Evolutionary conservation across 2,329 filamentous ascomycete species (phyloP).

Genomic region (Piedraia hortae): DNA sequence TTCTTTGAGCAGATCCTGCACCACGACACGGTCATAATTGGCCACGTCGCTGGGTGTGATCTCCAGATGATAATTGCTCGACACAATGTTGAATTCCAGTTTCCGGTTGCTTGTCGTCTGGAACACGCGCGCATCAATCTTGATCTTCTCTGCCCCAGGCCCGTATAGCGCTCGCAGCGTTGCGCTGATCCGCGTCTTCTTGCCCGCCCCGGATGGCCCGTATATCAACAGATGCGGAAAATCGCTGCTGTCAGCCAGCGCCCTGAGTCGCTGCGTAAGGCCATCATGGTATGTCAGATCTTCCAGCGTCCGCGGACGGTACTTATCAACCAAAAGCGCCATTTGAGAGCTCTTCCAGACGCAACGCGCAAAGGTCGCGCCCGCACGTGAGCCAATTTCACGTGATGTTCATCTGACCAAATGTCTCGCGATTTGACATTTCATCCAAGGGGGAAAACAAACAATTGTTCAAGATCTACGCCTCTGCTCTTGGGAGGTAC

Average conservation of each 20-base stretch:
- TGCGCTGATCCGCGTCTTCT: constrained; percentile 90
- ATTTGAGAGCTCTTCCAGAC: too few relatives aligned
- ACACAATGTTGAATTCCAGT: constrained; percentile 96
- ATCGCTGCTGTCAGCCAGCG: constrained; percentile 81
- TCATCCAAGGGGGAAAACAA: too few relatives aligned
- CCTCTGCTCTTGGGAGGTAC: too few relatives aligned
- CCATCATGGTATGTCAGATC: constrained; percentile 65
- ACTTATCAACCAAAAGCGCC: constrained; percentile 37
- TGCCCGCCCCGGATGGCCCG: constrained; percentile 83
- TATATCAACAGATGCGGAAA: constrained; percentile 96
- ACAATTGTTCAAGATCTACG: too few relatives aligned
- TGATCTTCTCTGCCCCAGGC: constrained; percentile 96
- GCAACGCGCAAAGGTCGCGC: too few relatives aligned
- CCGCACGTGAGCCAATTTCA: too few relatives aligned
- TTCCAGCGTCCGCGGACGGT: constrained; percentile 46
- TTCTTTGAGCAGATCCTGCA: constrained; percentile 89
- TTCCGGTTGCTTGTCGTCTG: constrained; percentile 85
- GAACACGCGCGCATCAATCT: constrained; percentile 92
- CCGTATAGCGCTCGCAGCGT: constrained; percentile 89
- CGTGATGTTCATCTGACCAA: too few relatives aligned
- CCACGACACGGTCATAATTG: constrained; percentile 81
- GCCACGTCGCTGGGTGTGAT: constrained; percentile 95
- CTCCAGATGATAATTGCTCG: constrained; percentile 90
- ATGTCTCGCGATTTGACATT: too few relatives aligned
- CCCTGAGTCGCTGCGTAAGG: constrained; percentile 61